Evolutionary conservation across 2,329 filamentous ascomycete genomes (phyloP).

Genomic region (Fusarium coicis): DNA sequence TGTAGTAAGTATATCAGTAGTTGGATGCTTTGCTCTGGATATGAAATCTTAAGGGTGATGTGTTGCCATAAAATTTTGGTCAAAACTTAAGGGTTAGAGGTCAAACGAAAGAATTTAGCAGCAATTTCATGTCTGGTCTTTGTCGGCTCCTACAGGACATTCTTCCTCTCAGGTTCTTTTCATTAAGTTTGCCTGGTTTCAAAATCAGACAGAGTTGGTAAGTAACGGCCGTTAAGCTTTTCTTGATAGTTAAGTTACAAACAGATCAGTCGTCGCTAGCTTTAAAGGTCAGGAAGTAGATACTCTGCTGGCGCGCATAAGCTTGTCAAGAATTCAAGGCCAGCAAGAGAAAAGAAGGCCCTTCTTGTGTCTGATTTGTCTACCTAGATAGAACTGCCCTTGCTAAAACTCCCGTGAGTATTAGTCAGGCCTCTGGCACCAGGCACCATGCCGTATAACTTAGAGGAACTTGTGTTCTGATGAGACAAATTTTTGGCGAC

Average conservation of each 20-base stretch:
- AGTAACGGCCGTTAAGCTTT: not conserved
- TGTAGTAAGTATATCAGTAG: constrained; percentile 71
- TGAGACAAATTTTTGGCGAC: not conserved
- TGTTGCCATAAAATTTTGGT: constrained; percentile 76
- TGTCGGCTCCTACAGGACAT: constrained; percentile 61
- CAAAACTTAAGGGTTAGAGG: constrained; percentile 66
- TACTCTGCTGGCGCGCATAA: not conserved
- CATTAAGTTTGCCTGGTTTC: not conserved
- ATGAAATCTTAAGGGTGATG: constrained; percentile 69
- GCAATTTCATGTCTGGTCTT: constrained; percentile 74
- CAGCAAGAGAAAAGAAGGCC: not conserved
- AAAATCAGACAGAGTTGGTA: not conserved
- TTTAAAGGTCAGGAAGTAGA: not conserved
- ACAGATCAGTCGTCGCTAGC: not conserved
- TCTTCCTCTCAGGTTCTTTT: not conserved
- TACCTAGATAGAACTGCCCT: not conserved
- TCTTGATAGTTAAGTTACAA: not conserved
- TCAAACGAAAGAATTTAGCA: constrained; percentile 70
- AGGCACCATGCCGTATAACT: not conserved
- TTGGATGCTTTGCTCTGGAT: constrained; percentile 67
- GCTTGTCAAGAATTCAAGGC: not conserved
- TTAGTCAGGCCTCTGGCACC: not conserved
- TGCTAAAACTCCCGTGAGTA: not conserved
- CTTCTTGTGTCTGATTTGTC: not conserved
- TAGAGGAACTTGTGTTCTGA: not conserved